phyloP scores from a whole-genome alignment of 441 rosid species.

The Macaranga tanarius region DNA sequence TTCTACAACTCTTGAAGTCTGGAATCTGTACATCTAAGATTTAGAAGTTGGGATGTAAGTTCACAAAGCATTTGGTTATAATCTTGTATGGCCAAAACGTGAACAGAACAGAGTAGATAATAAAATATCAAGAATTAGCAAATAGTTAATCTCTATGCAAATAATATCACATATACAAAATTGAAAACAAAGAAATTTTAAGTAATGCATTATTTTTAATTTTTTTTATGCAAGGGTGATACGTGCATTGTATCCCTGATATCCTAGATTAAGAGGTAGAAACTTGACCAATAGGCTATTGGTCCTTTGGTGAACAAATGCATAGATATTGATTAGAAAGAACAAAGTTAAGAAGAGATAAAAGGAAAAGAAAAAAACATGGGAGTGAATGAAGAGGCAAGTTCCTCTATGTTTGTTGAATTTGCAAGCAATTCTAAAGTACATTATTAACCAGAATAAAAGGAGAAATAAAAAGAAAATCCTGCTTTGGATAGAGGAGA shows the following conservation, averaged over 20 bases:
- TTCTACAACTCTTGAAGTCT: slow-evolving; percentile 7
- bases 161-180: too few relatives aligned
- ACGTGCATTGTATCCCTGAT: neutral
- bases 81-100: neutral
- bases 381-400: neutral
- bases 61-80: neutral
- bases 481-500: neutral
- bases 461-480: neutral
- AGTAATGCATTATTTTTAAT: neutral
- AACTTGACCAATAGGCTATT: neutral
- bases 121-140: neutral
- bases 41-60: neutral
- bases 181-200: neutral
- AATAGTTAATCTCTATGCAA: neutral
- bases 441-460: neutral
- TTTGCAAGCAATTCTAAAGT: neutral
- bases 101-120: neutral
- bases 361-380: neutral
- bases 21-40: neutral
- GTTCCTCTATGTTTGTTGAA: neutral
- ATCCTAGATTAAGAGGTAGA: neutral
- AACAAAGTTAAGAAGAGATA: slow-evolving; percentile 1
- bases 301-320: neutral
- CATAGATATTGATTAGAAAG: neutral
- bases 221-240: neutral